Base-by-base conservation (phyloP, 306 rosid species). In the Acacia melanoxylon region DNA sequence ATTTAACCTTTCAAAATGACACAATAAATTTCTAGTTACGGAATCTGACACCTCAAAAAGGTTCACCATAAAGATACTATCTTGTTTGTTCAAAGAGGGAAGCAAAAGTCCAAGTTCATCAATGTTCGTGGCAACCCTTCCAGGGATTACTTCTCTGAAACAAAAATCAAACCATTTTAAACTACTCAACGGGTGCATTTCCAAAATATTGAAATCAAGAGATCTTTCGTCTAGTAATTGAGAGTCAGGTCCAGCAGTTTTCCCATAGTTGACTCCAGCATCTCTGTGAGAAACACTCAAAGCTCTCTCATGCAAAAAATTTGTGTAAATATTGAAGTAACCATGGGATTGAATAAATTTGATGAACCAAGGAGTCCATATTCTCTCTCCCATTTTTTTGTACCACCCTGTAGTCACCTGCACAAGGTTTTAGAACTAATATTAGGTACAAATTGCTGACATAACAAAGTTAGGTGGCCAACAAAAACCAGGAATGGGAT, bases 301-400 rank as follows among this genome's bases (percentile, higher is more conserved):
- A 0, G 98, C 98, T 84, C 98, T 91, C 85, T 93, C 97, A 15
- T 75, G 87, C 83, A 91, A 86, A 85, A 93, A 89, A 68, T 91
- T 88, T 52, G 97, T 86, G 82, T 95, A 95, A 72, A 95, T 88
- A 86, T 95, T 95, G 24, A 86, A 95, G 84, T 93, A 95, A 71
- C 95, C 92, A 54, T 62, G 95, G 48, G 94, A 88, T 80, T 95
- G 98, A 80, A 95, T 86, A 78, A 95, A 95, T 84, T 95, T 90
- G 66, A 95, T 93, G 85, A 95, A 95, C 99, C 99, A 95, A 77
- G 99, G 99, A 54, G 99, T 95, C 98, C 99, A 95, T 81, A 93
- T 95, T 76, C 88, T 95, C 86, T 95, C 99, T 78, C 98, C 99
- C 86, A 91, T 85, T 85, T 82, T 95, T 80, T 92, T 91, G 82